A percentile compares a stretch with the other conserved stretches of the same genome.
Conservation (phyloP, 371 early-diverging fungal genomes). For the Mucor velutinosus region DNA sequence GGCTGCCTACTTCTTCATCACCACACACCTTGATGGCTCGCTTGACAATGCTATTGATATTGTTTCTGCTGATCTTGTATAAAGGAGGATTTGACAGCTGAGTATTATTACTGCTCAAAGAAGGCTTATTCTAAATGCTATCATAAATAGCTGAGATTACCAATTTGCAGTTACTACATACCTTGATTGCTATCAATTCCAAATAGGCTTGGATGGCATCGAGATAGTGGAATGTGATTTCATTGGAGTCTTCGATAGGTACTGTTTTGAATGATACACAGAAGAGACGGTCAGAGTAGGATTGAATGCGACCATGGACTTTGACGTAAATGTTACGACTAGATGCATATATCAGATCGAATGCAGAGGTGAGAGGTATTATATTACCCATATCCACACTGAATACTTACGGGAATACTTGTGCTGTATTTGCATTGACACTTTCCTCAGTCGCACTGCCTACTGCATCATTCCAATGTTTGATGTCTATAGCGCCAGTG, state of each 20-base stretch:
- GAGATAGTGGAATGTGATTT: slow-evolving; percentile 71
- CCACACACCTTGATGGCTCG: not conserved
- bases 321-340: slow-evolving; percentile 50
- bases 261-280: slow-evolving; percentile 26
- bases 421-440: too few relatives aligned
- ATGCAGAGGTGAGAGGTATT: too few relatives aligned
- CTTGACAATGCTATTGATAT: not conserved
- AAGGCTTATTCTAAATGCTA: not conserved
- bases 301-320: slow-evolving; percentile 53
- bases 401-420: not conserved
- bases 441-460: too few relatives aligned
- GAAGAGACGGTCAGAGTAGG: slow-evolving; percentile 55
- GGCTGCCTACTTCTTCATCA: not conserved
- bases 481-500: slow-evolving; percentile 51
- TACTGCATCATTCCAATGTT: not conserved
- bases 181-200: not conserved
- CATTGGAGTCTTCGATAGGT: slow-evolving; percentile 67
- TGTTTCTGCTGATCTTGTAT: not conserved
- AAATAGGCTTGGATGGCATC: slow-evolving; percentile 24
- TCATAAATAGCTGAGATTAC: too few relatives aligned
- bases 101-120: not conserved
- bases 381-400: too few relatives aligned
- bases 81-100: not conserved
- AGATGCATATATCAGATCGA: not conserved
- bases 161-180: not conserved